A percentile compares a stretch with the other conserved stretches of the same genome.
These are phyloP conservation scores for Rosa rugosa DNA, from an alignment of 306 rosid species.

Conservation along the genomic window DNA sequence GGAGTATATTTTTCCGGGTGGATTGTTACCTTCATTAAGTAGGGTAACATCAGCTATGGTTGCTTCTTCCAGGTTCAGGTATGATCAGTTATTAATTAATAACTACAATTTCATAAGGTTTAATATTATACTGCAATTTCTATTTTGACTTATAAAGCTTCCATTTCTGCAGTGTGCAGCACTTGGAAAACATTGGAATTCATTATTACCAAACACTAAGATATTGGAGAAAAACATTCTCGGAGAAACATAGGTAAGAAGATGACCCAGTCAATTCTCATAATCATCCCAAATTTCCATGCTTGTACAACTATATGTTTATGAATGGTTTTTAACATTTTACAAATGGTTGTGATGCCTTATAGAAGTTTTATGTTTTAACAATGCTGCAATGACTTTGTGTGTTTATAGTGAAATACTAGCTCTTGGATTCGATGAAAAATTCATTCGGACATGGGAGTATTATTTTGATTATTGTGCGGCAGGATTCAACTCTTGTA, in stretches of 20 bases:
- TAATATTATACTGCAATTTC: neutral
- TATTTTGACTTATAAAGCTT: neutral
- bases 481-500: neutral
- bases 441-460: neutral
- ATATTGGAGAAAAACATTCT: neutral
- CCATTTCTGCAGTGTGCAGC: neutral
- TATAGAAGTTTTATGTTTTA: too few species aligned
- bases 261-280: neutral
- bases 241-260: neutral
- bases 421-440: neutral
- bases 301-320: too few species aligned
- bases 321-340: too few species aligned
- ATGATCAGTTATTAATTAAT: too few species aligned
- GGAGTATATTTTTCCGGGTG: neutral
- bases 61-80: neutral
- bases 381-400: neutral
- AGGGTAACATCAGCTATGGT: neutral
- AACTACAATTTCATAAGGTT: too few species aligned
- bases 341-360: too few species aligned
- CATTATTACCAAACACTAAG: neutral
- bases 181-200: neutral
- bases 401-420: neutral
- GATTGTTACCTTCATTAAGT: neutral
- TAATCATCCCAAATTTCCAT: neutral
- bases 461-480: neutral